Conservation (phyloP, 768 basidiomycete genomes). For the Phylloporus scabripes region DNA sequence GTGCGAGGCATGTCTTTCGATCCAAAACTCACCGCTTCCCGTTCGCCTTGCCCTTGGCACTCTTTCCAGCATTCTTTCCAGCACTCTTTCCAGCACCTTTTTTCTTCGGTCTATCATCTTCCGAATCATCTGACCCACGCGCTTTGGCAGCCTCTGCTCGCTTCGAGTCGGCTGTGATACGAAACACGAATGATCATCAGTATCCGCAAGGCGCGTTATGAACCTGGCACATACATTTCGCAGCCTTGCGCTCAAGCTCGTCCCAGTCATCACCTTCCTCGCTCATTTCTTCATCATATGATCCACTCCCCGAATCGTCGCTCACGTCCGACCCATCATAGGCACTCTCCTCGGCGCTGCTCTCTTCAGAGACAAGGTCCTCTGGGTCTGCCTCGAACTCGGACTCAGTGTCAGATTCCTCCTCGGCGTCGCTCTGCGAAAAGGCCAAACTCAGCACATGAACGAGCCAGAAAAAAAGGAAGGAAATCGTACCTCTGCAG, state of each 20-base stretch:
- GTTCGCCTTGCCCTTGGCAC: slow-evolving; percentile 39
- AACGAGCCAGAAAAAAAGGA: slow-evolving; percentile 1
- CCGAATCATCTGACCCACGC: slow-evolving; percentile 49
- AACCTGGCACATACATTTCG: slow-evolving; percentile 53
- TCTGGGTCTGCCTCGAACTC: slow-evolving; percentile 54
- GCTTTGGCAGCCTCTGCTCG: slow-evolving; percentile 36
- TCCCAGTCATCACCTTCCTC: slow-evolving; percentile 94
- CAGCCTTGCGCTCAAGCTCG: slow-evolving; percentile 87
- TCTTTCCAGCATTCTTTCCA: slow-evolving; percentile 10
- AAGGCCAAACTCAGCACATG: slow-evolving; percentile 35
- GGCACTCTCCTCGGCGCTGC: slow-evolving; percentile 50
- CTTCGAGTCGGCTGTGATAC: slow-evolving; percentile 43
- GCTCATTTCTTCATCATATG: slow-evolving; percentile 51
- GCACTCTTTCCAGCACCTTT: slow-evolving; percentile 18
- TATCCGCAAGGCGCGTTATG: neutral
- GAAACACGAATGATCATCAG: neutral
- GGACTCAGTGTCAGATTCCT: slow-evolving; percentile 61
- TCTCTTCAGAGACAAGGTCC: slow-evolving; percentile 37
- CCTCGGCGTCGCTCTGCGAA: slow-evolving; percentile 52
- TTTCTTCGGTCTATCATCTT: slow-evolving; percentile 44
- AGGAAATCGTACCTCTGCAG: slow-evolving; percentile 53
- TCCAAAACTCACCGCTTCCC: slow-evolving; percentile 31
- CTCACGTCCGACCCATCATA: slow-evolving; percentile 50
- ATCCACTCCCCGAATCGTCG: slow-evolving; percentile 58
- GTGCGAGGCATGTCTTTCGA: neutral